These are phyloP conservation scores for Paramecium tetraurelia DNA, from an alignment of 73 alveolate species.

Conservation along the genomic window DNA sequence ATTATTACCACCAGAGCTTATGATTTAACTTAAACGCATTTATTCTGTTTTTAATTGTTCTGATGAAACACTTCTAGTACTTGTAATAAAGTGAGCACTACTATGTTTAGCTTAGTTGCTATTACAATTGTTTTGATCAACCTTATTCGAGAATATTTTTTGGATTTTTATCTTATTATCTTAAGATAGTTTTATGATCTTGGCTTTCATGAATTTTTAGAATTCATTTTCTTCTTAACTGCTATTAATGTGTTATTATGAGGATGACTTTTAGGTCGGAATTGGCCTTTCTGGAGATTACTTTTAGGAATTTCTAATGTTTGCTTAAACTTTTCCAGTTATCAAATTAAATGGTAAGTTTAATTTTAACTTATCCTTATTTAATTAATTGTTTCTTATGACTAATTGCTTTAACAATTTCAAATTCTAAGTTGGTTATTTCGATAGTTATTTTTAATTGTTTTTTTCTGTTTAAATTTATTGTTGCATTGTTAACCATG, in stretches of 20 bases:
- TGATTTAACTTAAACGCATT: background rate
- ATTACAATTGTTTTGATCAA: background rate
- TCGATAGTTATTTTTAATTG: background rate
- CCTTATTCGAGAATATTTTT: background rate
- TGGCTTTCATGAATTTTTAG: background rate
- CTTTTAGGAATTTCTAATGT: background rate
- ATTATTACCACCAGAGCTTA: background rate
- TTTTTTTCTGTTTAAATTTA: background rate
- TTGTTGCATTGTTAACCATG: background rate
- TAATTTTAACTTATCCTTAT: background rate
- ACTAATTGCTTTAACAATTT: background rate
- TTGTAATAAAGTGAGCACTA: conserved; percentile 2
- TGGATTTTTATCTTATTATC: background rate
- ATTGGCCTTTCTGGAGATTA: background rate
- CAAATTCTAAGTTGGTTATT: background rate
- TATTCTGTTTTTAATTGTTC: background rate
- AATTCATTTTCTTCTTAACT: conserved; percentile 11
- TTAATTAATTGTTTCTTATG: background rate
- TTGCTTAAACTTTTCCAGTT: background rate
- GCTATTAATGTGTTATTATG: background rate
- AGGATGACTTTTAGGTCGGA: background rate
- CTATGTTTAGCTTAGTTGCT: background rate
- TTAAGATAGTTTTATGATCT: background rate
- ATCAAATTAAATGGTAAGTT: background rate
- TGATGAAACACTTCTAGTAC: conserved; percentile 35